phyloP scores from a whole-genome alignment of 768 basidiomycete genomes.

The Leccinum boreale region DNA sequence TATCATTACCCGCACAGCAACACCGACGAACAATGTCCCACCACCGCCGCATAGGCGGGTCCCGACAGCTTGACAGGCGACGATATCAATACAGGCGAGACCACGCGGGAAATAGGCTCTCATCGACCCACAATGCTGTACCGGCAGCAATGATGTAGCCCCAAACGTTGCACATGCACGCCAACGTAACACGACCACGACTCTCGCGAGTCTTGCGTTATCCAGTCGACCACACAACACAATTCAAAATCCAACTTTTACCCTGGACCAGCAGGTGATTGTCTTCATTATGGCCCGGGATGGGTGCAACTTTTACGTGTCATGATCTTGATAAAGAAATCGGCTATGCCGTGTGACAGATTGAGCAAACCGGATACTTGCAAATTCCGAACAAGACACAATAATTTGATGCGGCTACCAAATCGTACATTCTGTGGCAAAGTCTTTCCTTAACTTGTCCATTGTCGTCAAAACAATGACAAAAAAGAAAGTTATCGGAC shows the following conservation, averaged over 20 bases:
- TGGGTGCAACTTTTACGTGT: conserved; percentile 24
- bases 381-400: conserved; percentile 2
- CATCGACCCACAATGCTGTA: neutral
- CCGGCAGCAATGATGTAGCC: neutral
- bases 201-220: neutral
- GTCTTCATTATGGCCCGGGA: conserved; percentile 1
- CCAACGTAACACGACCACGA: neutral
- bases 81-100: neutral
- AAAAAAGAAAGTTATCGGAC: neutral
- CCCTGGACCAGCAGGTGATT: neutral
- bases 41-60: neutral
- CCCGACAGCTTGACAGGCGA: neutral
- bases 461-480: neutral
- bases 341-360: conserved; percentile 9
- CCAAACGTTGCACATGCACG: neutral
- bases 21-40: conserved; percentile 4
- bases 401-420: neutral
- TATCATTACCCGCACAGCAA: conserved; percentile 8
- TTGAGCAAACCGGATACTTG: conserved; percentile 6
- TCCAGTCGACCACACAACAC: neutral
- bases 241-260: neutral
- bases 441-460: neutral
- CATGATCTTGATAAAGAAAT: neutral
- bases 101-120: neutral
- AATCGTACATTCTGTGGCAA: neutral